A percentile compares a stretch with the other conserved stretches of the same genome.
phyloP scores from a whole-genome alignment of 2,329 filamentous ascomycete species.

The Corinectria fuckeliana region DNA sequence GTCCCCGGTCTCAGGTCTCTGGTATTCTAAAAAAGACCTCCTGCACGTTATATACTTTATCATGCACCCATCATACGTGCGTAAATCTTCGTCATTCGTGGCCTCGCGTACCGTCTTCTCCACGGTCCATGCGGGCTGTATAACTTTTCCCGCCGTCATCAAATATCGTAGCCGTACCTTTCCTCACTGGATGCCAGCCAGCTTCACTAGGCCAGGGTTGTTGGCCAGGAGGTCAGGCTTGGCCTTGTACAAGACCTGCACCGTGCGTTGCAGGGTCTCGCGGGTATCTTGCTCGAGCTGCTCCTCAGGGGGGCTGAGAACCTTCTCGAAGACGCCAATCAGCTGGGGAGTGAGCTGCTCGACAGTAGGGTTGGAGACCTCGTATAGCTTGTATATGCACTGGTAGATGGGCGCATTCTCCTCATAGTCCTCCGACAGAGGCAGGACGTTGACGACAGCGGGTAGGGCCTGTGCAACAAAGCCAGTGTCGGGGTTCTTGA shows the following conservation, averaged over 20 bases:
- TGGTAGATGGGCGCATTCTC: conserved; percentile 95
- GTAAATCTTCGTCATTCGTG: conserved; percentile 34
- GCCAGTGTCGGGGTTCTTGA: conserved; percentile 82
- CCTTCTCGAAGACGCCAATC: conserved; percentile 74
- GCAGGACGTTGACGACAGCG: conserved; percentile 77
- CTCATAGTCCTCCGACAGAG: conserved; percentile 91
- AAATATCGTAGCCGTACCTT: conserved; percentile 26
- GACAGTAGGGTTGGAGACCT: conserved; percentile 71
- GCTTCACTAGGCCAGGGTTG: conserved; percentile 41
- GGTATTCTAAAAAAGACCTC: conserved; percentile 17
- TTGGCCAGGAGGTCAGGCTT: conserved; percentile 44
- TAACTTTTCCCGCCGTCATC: conserved; percentile 23
- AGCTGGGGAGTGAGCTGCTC: conserved; percentile 73
- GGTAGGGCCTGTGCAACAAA: conserved; percentile 85
- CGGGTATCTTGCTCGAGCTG: conserved; percentile 78
- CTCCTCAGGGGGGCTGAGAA: conserved; percentile 73
- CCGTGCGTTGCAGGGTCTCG: conserved; percentile 68
- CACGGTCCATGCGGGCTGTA: conserved; percentile 10
- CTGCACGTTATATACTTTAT: conserved; percentile 34
- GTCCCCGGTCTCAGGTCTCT: conserved; percentile 12
- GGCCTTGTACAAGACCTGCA: conserved; percentile 54
- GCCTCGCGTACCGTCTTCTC: conserved; percentile 24
- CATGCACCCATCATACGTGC: conserved; percentile 22
- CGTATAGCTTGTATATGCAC: conserved; percentile 87
- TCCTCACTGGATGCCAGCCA: conserved; percentile 39